These are phyloP conservation scores for Brassica nigra DNA, from an alignment of 345 rosid species.

Conservation along the genomic window DNA sequence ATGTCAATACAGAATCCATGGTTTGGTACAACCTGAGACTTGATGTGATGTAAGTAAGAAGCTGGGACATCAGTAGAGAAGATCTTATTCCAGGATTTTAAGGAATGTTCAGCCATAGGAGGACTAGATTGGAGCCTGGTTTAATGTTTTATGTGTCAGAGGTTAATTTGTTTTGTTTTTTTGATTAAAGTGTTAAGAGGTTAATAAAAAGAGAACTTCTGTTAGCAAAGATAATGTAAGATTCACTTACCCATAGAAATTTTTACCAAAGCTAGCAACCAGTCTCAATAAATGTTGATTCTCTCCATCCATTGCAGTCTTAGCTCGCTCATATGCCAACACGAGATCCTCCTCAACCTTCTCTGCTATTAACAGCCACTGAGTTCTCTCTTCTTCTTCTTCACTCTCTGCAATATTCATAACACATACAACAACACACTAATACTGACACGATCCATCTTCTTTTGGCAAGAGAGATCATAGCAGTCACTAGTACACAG, in stretches of 20 bases:
- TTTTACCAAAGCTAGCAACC: constrained; percentile 65
- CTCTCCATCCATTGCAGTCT: constrained; percentile 28
- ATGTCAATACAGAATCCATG: constrained; percentile 43
- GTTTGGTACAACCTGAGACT: constrained; percentile 42
- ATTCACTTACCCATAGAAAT: constrained; percentile 47
- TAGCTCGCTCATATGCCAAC: constrained; percentile 44
- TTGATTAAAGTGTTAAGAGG: too few species aligned
- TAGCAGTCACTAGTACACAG: neutral
- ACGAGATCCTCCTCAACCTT: constrained; percentile 53
- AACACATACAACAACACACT: neutral
- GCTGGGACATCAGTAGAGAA: constrained; percentile 51
- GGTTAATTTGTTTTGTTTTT: too few species aligned
- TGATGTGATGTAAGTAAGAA: constrained; percentile 43
- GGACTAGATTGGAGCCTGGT: too few species aligned
- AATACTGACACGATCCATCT: neutral
- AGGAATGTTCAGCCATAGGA: too few species aligned
- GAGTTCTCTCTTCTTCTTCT: constrained; percentile 36
- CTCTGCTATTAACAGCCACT: constrained; percentile 52
- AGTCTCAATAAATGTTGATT: constrained; percentile 36
- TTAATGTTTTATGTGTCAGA: neutral
- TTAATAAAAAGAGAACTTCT: neutral
- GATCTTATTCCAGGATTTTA: constrained; percentile 32
- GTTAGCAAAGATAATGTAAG: constrained; percentile 6
- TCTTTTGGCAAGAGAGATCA: neutral
- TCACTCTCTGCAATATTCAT: constrained; percentile 22